Percentiles rank a stretch among this genome's conserved stretches.
These are phyloP conservation scores for Annulohypoxylon nitens DNA, from an alignment of 495 filamentous ascomycete species.

Conservation along the genomic window DNA sequence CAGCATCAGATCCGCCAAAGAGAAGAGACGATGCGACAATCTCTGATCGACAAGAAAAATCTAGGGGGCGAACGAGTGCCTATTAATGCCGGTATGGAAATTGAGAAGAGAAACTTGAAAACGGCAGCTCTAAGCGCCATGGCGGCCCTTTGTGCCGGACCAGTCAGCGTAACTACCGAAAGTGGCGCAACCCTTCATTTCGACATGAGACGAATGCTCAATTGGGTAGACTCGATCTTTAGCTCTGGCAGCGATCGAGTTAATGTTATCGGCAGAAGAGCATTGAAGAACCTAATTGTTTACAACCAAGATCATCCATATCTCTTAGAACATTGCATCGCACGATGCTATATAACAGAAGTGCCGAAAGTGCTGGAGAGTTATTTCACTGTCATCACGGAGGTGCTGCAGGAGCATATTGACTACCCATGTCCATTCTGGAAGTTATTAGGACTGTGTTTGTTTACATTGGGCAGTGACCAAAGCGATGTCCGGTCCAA, in stretches of 20 bases:
- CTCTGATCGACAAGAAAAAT: conserved; percentile 73
- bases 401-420: conserved; percentile 82
- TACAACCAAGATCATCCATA: conserved; percentile 89
- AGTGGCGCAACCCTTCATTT: conserved; percentile 86
- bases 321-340: conserved; percentile 86
- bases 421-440: conserved; percentile 89
- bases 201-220: conserved; percentile 89
- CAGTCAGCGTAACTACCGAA: conserved; percentile 88
- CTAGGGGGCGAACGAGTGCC: conserved; percentile 78
- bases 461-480: conserved; percentile 92
- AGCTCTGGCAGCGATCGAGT: conserved; percentile 87
- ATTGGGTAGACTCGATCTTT: conserved; percentile 96
- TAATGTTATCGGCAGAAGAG: conserved; percentile 90
- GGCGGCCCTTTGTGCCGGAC: conserved; percentile 93
- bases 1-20: conserved; percentile 82
- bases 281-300: conserved; percentile 89
- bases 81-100: conserved; percentile 90
- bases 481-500: conserved; percentile 89
- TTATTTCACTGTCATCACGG: conserved; percentile 92
- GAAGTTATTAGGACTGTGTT: conserved; percentile 86
- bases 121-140: conserved; percentile 94
- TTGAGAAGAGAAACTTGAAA: conserved; percentile 91
- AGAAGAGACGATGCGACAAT: conserved; percentile 89
- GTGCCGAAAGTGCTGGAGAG: conserved; percentile 88
- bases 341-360: conserved; percentile 85